A percentile compares a stretch with the other conserved stretches of the same genome.
phyloP scores from a whole-genome alignment of 2,329 filamentous ascomycete genomes.

The Fusarium subtropicale region DNA sequence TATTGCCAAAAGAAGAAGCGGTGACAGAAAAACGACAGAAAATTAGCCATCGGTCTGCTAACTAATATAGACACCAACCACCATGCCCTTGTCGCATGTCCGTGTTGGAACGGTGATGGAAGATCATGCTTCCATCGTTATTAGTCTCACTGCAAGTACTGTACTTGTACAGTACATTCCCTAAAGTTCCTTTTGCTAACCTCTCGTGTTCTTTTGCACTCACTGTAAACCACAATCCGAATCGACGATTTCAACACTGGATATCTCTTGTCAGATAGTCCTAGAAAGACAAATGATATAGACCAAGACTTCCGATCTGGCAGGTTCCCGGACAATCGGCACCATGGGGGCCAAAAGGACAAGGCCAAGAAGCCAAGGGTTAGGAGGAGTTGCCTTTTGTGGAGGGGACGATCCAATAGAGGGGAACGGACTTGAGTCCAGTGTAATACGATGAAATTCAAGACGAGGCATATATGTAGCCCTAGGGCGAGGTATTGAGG shows the following conservation, averaged over 20 bases:
- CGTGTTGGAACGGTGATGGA: constrained; percentile 28
- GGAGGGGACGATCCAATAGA: constrained; percentile 16
- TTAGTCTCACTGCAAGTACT: constrained; percentile 16
- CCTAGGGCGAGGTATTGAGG: constrained; percentile 5
- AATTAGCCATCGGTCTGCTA: not conserved
- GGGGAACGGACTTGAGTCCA: constrained; percentile 6
- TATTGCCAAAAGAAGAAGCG: constrained; percentile 27
- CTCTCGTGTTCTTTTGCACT: not conserved
- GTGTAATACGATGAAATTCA: constrained; percentile 17
- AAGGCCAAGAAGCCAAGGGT: constrained; percentile 12
- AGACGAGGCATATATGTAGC: constrained; percentile 32
- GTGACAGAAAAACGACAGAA: constrained; percentile 23
- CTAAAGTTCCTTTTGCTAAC: constrained; percentile 1
- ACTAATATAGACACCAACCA: not conserved
- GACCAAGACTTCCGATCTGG: constrained; percentile 31
- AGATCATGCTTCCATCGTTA: constrained; percentile 12
- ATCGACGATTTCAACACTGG: constrained; percentile 7
- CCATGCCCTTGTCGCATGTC: not conserved
- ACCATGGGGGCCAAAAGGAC: constrained; percentile 6
- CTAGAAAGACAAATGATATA: not conserved
- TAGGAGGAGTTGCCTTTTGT: constrained; percentile 30
- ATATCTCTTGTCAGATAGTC: not conserved
- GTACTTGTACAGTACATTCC: constrained; percentile 1
- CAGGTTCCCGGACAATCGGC: constrained; percentile 40
- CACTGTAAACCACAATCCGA: not conserved